Evolutionary conservation across 495 filamentous ascomycete genomes (phyloP).

Genomic region (Hypoxylon rickii): DNA sequence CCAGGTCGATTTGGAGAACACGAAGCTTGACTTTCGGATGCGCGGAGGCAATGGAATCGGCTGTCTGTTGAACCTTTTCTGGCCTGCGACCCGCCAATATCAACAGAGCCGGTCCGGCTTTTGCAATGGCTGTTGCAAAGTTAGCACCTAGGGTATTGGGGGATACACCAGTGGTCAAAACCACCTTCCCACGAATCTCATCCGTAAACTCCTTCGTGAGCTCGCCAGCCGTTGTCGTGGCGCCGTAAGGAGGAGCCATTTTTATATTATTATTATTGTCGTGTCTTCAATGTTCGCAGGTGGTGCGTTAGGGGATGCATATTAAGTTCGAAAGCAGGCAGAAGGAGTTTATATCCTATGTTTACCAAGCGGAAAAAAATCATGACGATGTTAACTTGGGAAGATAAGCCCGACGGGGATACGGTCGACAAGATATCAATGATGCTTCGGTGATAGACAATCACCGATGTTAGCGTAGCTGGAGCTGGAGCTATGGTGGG

Average conservation of each 20-base stretch:
- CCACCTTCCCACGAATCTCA: slow-evolving; percentile 36
- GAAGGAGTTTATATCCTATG: neutral
- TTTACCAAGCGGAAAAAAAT: too few relatives aligned
- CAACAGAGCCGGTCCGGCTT: slow-evolving; percentile 45
- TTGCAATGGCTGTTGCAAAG: slow-evolving; percentile 46
- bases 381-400: too few relatives aligned
- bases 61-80: slow-evolving; percentile 45
- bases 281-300: too few relatives aligned
- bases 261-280: neutral
- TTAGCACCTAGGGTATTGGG: slow-evolving; percentile 49
- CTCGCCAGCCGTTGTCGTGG: neutral
- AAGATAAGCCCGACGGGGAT: too few relatives aligned
- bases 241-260: slow-evolving; percentile 1
- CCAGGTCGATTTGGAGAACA: slow-evolving; percentile 50
- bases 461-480: too few relatives aligned
- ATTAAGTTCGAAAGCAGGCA: neutral
- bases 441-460: too few relatives aligned
- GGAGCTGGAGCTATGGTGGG: too few relatives aligned
- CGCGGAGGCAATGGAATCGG: slow-evolving; percentile 21
- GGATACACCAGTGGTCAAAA: slow-evolving; percentile 52
- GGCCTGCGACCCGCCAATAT: slow-evolving; percentile 54
- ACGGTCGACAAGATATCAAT: too few relatives aligned
- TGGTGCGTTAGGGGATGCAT: neutral
- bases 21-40: slow-evolving; percentile 24
- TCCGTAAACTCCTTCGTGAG: slow-evolving; percentile 2